phyloP scores from a whole-genome alignment of 768 basidiomycete species.

The Cyathus striatus region DNA sequence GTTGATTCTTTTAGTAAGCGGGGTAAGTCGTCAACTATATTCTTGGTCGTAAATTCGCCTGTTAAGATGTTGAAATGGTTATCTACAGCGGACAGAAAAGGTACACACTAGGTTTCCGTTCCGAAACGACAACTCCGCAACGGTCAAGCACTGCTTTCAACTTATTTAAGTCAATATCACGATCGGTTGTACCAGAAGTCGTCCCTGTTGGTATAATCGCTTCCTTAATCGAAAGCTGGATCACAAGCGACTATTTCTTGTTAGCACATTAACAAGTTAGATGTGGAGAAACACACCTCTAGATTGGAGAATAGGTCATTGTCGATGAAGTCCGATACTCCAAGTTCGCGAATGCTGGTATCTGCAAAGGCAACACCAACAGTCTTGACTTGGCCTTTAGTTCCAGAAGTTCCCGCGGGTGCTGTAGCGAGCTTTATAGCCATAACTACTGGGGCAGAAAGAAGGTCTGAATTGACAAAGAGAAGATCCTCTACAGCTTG shows the following conservation, averaged over 20 bases:
- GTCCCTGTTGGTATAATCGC: constrained; percentile 81
- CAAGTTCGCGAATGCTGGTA: constrained; percentile 78
- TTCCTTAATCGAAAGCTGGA: constrained; percentile 97
- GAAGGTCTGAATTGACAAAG: constrained; percentile 76
- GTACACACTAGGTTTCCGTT: constrained; percentile 75
- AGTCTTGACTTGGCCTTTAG: constrained; percentile 59
- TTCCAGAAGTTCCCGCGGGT: constrained; percentile 28
- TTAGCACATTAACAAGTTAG: no score
- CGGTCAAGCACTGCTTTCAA: constrained; percentile 83
- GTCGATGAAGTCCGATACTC: constrained; percentile 88
- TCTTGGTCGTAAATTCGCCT: constrained; percentile 85
- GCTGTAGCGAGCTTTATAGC: constrained; percentile 73
- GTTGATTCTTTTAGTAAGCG: constrained; percentile 53
- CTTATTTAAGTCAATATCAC: constrained; percentile 86
- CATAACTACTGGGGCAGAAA: constrained; percentile 84
- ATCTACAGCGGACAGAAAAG: not conserved
- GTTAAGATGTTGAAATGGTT: not conserved
- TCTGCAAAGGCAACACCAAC: constrained; percentile 93
- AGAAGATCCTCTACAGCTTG: constrained; percentile 78
- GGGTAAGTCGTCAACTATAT: constrained; percentile 74
- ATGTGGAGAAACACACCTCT: constrained; percentile 66
- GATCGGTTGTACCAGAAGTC: constrained; percentile 62
- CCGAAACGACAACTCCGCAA: constrained; percentile 87
- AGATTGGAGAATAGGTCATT: constrained; percentile 95
- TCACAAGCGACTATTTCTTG: constrained; percentile 74